These are phyloP conservation scores for Phytophthora capsici DNA, from an alignment of 352 stramenopile species.

Conservation along the genomic window DNA sequence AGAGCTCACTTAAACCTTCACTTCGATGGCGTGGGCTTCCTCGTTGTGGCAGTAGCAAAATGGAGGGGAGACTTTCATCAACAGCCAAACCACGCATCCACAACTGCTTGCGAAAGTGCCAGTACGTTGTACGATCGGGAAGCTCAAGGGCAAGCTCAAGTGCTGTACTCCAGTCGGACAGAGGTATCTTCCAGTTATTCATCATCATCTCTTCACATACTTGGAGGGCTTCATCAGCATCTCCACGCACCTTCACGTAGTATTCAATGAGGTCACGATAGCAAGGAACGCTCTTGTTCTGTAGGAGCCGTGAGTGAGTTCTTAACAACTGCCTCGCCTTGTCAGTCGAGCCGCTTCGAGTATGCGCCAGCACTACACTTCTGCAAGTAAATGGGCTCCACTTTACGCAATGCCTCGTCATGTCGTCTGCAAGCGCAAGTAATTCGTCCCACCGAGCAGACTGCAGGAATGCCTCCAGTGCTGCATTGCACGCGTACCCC, in stretches of 20 bases:
- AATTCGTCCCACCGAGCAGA: constrained; percentile 3
- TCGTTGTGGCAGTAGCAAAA: not conserved
- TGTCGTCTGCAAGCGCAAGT: constrained; percentile 6
- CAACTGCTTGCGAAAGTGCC: constrained; percentile 76
- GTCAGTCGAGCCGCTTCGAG: not conserved
- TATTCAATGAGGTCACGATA: constrained; percentile 57
- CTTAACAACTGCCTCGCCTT: constrained; percentile 16
- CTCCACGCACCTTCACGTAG: not conserved
- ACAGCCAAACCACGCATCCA: constrained; percentile 40
- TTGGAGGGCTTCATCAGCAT: not conserved
- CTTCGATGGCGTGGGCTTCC: not conserved
- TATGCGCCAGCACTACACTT: constrained; percentile 17
- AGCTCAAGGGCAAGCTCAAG: constrained; percentile 50
- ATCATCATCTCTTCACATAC: not conserved
- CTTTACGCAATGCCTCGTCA: constrained; percentile 6
- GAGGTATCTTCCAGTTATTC: not conserved
- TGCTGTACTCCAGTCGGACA: constrained; percentile 33
- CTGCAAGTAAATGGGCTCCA: constrained; percentile 9
- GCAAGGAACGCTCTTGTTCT: constrained; percentile 38
- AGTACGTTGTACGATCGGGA: constrained; percentile 60
- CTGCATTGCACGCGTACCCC: constrained; percentile 10
- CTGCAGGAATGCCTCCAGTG: constrained; percentile 15
- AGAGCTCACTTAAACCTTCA: not conserved
- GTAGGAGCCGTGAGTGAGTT: not conserved
- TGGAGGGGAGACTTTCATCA: not conserved